phyloP scores from a whole-genome alignment of 2,329 filamentous ascomycete species.

The Penicillium sp. region DNA sequence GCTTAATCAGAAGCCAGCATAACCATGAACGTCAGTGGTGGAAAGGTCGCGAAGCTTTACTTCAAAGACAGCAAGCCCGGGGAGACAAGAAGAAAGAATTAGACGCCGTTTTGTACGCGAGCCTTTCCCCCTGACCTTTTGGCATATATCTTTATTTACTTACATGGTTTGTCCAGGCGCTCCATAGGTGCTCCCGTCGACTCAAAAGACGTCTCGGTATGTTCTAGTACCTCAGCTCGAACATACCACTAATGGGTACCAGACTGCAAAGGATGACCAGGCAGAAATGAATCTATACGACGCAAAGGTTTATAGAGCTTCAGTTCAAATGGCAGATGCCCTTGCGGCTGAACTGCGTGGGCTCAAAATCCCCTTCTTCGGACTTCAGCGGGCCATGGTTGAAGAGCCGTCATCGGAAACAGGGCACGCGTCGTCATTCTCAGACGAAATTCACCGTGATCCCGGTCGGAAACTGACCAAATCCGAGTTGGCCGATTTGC shows the following conservation, averaged over 20 bases:
- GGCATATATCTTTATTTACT: neutral
- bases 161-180: slow-evolving; percentile 28
- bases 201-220: slow-evolving; percentile 30
- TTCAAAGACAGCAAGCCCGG: slow-evolving; percentile 48
- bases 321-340: slow-evolving; percentile 54
- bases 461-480: slow-evolving; percentile 29
- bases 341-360: slow-evolving; percentile 52
- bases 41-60: slow-evolving; percentile 47
- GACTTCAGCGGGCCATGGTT: slow-evolving; percentile 44
- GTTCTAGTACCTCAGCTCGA: slow-evolving; percentile 1
- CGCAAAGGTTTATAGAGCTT: slow-evolving; percentile 56
- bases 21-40: slow-evolving; percentile 59
- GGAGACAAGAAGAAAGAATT: slow-evolving; percentile 50
- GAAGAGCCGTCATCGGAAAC: slow-evolving; percentile 13
- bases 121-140: neutral
- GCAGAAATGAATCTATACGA: slow-evolving; percentile 56
- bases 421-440: neutral
- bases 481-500: slow-evolving; percentile 41
- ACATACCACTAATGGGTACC: neutral
- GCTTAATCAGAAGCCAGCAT: slow-evolving; percentile 59
- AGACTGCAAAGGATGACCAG: slow-evolving; percentile 46
- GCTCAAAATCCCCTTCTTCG: slow-evolving; percentile 58
- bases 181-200: slow-evolving; percentile 43
- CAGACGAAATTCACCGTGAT: neutral
- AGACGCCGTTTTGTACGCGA: slow-evolving; percentile 50